Percentiles rank a stretch among this genome's conserved stretches.
Evolutionary conservation across 2,329 filamentous ascomycete genomes (phyloP).

Genomic region (Alternaria incomplexa): DNA sequence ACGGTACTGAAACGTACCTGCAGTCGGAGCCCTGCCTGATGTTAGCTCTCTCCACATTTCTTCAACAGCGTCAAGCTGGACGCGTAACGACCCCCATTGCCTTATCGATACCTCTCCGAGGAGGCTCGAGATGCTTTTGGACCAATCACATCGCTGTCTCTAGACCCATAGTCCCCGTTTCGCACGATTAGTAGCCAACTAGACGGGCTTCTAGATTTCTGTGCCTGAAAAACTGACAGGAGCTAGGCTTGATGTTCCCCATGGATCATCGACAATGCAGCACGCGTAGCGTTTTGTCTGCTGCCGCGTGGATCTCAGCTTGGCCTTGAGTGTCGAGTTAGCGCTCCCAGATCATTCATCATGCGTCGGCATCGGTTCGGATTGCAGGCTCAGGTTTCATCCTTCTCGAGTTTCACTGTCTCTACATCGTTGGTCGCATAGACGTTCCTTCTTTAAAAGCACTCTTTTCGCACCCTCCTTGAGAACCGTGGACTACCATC

Average conservation of each 20-base stretch:
- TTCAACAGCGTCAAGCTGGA: slow-evolving; percentile 36
- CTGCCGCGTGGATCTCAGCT: slow-evolving; percentile 22
- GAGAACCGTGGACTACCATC: slow-evolving; percentile 31
- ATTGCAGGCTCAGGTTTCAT: slow-evolving; percentile 24
- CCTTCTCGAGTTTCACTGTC: slow-evolving; percentile 25
- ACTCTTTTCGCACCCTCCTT: slow-evolving; percentile 32
- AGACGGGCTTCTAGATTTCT: slow-evolving; percentile 11
- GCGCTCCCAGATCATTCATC: slow-evolving; percentile 26
- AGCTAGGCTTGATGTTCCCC: slow-evolving; percentile 10
- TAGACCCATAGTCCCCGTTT: slow-evolving; percentile 16
- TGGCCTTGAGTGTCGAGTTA: slow-evolving; percentile 22
- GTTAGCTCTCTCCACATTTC: slow-evolving; percentile 37
- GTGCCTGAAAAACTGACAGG: slow-evolving; percentile 12
- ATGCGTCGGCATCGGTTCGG: slow-evolving; percentile 21
- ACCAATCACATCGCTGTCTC: slow-evolving; percentile 28
- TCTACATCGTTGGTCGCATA: slow-evolving; percentile 14
- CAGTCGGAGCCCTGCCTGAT: slow-evolving; percentile 20
- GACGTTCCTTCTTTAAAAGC: slow-evolving; percentile 36
- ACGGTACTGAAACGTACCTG: slow-evolving; percentile 30
- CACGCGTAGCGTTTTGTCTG: slow-evolving; percentile 28
- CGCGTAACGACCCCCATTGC: slow-evolving; percentile 39
- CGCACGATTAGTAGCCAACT: slow-evolving; percentile 18
- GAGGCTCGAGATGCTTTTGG: slow-evolving; percentile 10
- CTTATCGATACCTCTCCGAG: slow-evolving; percentile 24
- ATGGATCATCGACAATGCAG: slow-evolving; percentile 15